Evolutionary conservation across 176 grass and related monocot genomes (phyloP), one percentile per base, ranked within the genome.

Genomic region (Dendrocalamus sinicus): DNA sequence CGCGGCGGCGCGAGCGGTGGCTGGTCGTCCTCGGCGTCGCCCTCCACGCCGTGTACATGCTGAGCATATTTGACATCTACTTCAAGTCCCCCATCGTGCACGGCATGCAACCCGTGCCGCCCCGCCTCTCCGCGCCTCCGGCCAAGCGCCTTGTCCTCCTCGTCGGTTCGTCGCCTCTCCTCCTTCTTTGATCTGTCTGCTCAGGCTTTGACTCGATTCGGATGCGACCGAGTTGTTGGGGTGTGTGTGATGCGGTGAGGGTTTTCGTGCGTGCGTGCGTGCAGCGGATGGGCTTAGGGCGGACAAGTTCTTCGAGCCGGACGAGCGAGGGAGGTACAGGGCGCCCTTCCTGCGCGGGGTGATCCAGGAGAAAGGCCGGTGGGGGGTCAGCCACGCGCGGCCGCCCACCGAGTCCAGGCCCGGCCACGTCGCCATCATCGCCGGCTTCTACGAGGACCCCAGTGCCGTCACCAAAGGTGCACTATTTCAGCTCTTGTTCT

Each of bases 61-160:
- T 98, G 14, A 98, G 95, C 85, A 98, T 98, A 60, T 98, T 98
- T 87, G 95, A 98, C 83, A 98, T 95, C 87, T 95, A 98, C 95
- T 98, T 98, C 91, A 98, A 98, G 85, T 90, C 89, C 54, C 95
- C 93, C 77, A 93, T 98, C 83, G 93, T 98, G 54, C 95, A 98
- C 65, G 95, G 93, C 85, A 98, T 95, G 91, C 44, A 62, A 75
- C 95, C 93, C 61, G 95, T 93, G 64, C 91, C 88, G 60, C 95
- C 91, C 73, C 86, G 87, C 50, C 54, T 95, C 67, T 84, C 89
- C 39, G 78, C 90, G 24, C 77, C 95, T 1, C 93, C 95, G 9
- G 95, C 95, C 76, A 91, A 89, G 68, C 95, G 93, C 83, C 91
- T 98, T 55, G 91, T 98, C 73, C 95, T 98, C 85, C 72, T 98